A percentile compares a stretch with the other conserved stretches of the same genome.
Conservation (phyloP, 106 monocot genomes). For the Dioscorea zingiberensis region DNA sequence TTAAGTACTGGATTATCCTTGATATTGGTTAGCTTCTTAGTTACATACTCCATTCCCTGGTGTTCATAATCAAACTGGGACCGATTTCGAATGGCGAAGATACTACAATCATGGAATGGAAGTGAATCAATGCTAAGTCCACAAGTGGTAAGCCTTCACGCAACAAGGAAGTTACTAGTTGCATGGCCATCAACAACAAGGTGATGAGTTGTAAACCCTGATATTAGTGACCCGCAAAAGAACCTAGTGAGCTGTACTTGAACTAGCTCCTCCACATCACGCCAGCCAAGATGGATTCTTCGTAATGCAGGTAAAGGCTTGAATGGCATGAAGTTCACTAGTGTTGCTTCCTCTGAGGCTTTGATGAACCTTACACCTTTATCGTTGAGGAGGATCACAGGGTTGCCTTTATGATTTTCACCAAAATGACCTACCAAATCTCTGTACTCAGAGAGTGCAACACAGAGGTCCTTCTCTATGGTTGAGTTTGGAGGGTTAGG, state of each 20-base stretch:
- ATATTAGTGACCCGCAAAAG: constrained; percentile 19
- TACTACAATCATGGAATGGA: constrained; percentile 17
- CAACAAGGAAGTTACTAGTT: constrained; percentile 25
- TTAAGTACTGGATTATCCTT: neutral
- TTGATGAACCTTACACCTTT: constrained; percentile 32
- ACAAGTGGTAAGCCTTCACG: constrained; percentile 36
- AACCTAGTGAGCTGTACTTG: constrained; percentile 44
- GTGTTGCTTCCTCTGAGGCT: constrained; percentile 12
- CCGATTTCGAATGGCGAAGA: constrained; percentile 17
- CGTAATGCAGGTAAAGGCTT: constrained; percentile 13
- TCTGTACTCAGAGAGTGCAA: constrained; percentile 24
- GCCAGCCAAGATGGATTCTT: constrained; percentile 14
- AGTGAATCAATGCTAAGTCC: constrained; percentile 17
- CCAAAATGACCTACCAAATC: constrained; percentile 25
- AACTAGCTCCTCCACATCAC: constrained; percentile 26
- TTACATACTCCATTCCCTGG: constrained; percentile 12
- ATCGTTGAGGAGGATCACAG: constrained; percentile 38
- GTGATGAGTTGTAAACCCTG: constrained; percentile 44
- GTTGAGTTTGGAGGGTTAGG: constrained; percentile 19
- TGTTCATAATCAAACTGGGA: constrained; percentile 22
- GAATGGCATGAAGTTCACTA: constrained; percentile 8
- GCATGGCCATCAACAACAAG: constrained; percentile 23
- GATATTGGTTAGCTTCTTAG: neutral
- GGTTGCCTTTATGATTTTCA: constrained; percentile 3
- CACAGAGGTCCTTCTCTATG: constrained; percentile 20